Conservation (phyloP, 2,329 filamentous ascomycete species). For the Monosporascus sp. region DNA sequence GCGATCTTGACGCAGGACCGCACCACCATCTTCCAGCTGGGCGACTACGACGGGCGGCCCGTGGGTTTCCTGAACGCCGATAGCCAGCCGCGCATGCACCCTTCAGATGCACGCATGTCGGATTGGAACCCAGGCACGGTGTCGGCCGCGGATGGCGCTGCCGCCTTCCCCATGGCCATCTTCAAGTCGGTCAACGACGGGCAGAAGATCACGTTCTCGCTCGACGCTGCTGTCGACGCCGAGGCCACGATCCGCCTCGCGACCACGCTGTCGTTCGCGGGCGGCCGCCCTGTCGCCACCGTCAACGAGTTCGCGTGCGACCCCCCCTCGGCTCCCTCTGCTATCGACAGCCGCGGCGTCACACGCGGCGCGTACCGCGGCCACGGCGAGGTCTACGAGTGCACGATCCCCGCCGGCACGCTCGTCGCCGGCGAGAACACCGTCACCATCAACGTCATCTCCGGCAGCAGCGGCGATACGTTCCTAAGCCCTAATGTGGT, state of each 20-base stretch:
- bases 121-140: constrained; percentile 47
- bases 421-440: constrained; percentile 47
- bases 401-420: constrained; percentile 42
- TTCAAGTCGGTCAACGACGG: constrained; percentile 45
- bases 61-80: constrained; percentile 53
- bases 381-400: constrained; percentile 50
- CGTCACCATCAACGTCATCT: constrained; percentile 45
- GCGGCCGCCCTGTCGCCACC: constrained; percentile 43
- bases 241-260: constrained; percentile 48
- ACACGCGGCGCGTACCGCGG: constrained; percentile 54
- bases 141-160: constrained; percentile 35
- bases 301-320: constrained; percentile 26
- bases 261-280: constrained; percentile 51
- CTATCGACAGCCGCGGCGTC: constrained; percentile 51
- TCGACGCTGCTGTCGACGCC: constrained; percentile 34
- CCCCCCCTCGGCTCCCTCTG: constrained; percentile 30
- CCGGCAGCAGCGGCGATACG: constrained; percentile 40
- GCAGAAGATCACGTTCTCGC: constrained; percentile 33
- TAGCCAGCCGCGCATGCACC: constrained; percentile 54
- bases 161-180: constrained; percentile 52
- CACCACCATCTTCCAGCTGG: constrained; percentile 47
- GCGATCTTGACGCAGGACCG: constrained; percentile 30
- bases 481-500: constrained; percentile 45
- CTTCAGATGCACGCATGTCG: constrained; percentile 47
- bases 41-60: constrained; percentile 51